Base-by-base conservation (phyloP, 805 yeast species). In the Hanseniaspora thailandica region DNA sequence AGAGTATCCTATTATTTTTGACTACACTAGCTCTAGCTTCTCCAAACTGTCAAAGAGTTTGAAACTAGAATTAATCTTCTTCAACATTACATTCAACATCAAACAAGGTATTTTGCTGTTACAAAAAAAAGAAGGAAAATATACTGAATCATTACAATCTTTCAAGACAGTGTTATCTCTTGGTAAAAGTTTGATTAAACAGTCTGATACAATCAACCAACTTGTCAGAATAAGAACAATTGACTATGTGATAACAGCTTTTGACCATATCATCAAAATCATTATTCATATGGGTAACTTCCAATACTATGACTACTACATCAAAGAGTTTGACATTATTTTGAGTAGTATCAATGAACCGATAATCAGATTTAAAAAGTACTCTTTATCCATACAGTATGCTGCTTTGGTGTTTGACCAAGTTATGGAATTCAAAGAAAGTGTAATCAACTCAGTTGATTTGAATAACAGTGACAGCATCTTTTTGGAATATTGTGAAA, bases 231-330 rank as follows among this genome's bases (percentile, higher is more conserved):
- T 75, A 66, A 63, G 62, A 25, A 62, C 76, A 2, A 62, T 74
- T 0, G 55, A 54, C 1, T 57, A 62, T 13, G 60, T 79, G 33
- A 60, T 71, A 12, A 59, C 63, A 4, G 58, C 76, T 2, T 78
- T 77, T 57, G 63, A 66, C 6, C 52, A 55, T 2, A 63, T 78
- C 25, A 65, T 79, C 22, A 62, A 68, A 3, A 59, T 69, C 0
- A 69, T 72, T 51, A 64, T 71, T 15, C 74, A 71, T 35, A 61
- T 78, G 36, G 88, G 89, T 0, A 60, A 80, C 2, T 67, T 80
- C 0, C 77, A 77, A 57, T 87, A 83, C 53, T 72, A 80, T 45
- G 72, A 74, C 2, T 79, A 71, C 60, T 82, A 74, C 63, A 57
- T 73, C 3, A 68, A 68, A 5, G 89, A 84, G 58, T 68, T 77